These are phyloP conservation scores for Trametes versicolor DNA, from an alignment of 1,284 basidiomycete species.

Conservation along the genomic window DNA sequence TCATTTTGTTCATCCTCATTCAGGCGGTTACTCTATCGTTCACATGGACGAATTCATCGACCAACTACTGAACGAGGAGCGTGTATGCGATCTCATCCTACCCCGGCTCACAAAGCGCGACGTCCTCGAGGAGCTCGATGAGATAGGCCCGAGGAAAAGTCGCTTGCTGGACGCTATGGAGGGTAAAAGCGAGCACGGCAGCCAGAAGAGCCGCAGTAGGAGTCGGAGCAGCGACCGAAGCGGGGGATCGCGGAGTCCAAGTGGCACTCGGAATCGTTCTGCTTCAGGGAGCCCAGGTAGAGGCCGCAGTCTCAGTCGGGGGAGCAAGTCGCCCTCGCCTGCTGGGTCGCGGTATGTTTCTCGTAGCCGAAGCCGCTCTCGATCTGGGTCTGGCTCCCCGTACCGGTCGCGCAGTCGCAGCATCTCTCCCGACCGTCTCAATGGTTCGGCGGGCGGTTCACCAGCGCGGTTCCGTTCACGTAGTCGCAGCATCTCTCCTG, in stretches of 20 bases:
- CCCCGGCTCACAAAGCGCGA: conserved; percentile 90
- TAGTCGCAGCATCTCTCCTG: conserved; percentile 42
- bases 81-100: conserved; percentile 96
- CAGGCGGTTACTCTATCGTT: conserved; percentile 85
- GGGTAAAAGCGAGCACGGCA: conserved; percentile 64
- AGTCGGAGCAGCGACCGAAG: conserved; percentile 49
- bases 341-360: conserved; percentile 68
- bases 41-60: conserved; percentile 96
- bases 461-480: conserved; percentile 36
- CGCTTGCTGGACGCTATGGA: conserved; percentile 86
- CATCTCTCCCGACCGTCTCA: conserved; percentile 34
- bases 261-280: conserved; percentile 40
- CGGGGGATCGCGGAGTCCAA: conserved; percentile 45
- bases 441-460: background rate
- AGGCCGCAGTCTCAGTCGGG: conserved; percentile 43
- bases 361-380: conserved; percentile 65
- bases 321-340: conserved; percentile 50
- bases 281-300: conserved; percentile 34
- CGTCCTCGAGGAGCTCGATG: conserved; percentile 92
- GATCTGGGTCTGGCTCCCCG: conserved; percentile 54
- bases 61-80: conserved; percentile 85
- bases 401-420: conserved; percentile 43
- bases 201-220: conserved; percentile 42
- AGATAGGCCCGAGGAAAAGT: conserved; percentile 85
- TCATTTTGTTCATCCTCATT: background rate